Percentiles rank a stretch among this genome's conserved stretches.
phyloP scores from a whole-genome alignment of 1,284 basidiomycete genomes.

The Amylostereum chailletii region DNA sequence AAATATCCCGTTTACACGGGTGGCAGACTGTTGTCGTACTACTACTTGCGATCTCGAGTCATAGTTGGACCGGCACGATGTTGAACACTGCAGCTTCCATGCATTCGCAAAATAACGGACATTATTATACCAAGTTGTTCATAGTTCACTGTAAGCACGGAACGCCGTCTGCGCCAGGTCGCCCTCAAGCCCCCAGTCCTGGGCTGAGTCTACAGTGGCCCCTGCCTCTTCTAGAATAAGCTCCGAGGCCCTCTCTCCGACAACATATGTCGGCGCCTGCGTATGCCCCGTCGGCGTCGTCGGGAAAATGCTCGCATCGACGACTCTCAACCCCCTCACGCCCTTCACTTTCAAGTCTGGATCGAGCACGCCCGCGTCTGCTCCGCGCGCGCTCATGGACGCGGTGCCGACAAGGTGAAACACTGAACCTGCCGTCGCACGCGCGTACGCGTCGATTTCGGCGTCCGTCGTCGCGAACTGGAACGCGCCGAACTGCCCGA shows the following conservation, averaged over 20 bases:
- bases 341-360: slow-evolving; percentile 28
- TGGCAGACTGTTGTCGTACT: too few species aligned
- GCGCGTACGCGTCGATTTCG: slow-evolving; percentile 27
- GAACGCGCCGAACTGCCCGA: not conserved
- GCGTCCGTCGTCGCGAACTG: slow-evolving; percentile 15
- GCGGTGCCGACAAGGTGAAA: slow-evolving; percentile 52
- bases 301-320: slow-evolving; percentile 54
- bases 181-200: slow-evolving; percentile 27
- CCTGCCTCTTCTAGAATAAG: slow-evolving; percentile 32
- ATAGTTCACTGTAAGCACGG: too few species aligned
- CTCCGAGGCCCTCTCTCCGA: slow-evolving; percentile 61
- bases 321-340: slow-evolving; percentile 37
- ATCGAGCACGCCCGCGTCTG: slow-evolving; percentile 33
- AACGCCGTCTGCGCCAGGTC: slow-evolving; percentile 17
- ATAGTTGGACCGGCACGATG: too few species aligned
- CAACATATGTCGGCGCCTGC: slow-evolving; percentile 44
- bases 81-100: too few species aligned
- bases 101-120: too few species aligned
- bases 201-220: too few species aligned
- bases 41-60: too few species aligned
- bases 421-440: slow-evolving; percentile 44
- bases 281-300: slow-evolving; percentile 17
- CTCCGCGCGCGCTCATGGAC: slow-evolving; percentile 40
- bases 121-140: too few species aligned
- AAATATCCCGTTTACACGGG: too few species aligned